Evolutionary conservation across 164 flowering plant genomes (phyloP).

Genomic region (Euptelea pleiosperma): DNA sequence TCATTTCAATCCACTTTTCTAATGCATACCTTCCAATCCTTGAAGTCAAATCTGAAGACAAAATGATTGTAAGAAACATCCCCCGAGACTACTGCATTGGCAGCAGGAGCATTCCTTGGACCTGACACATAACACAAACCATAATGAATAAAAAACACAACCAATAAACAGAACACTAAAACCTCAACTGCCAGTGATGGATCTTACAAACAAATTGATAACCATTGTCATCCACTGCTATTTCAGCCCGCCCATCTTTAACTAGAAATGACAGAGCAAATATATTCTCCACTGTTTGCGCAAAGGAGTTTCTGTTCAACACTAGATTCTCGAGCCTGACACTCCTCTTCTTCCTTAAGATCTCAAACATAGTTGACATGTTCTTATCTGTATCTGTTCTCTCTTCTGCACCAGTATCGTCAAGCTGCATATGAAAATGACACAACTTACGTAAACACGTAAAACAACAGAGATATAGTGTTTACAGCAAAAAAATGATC

Average conservation of each 20-base stretch:
- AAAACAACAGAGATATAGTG: not conserved
- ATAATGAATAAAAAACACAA: not conserved
- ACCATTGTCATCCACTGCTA: constrained; percentile 48
- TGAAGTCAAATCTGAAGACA: constrained; percentile 77
- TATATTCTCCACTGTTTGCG: constrained; percentile 85
- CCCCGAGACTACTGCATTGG: constrained; percentile 47
- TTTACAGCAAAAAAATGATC: no score
- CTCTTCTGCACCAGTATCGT: constrained; percentile 38
- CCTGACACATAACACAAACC: constrained; percentile 39
- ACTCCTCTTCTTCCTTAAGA: constrained; percentile 53
- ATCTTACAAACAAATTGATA: constrained; percentile 73
- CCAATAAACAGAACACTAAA: not conserved
- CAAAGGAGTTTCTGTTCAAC: constrained; percentile 67
- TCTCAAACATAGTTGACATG: constrained; percentile 70
- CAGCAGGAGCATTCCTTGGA: constrained; percentile 85
- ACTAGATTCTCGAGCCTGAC: constrained; percentile 65
- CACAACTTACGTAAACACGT: not conserved
- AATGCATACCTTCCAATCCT: constrained; percentile 80
- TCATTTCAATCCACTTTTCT: not conserved
- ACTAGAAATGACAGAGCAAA: constrained; percentile 86
- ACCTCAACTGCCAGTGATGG: not conserved
- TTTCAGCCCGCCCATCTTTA: constrained; percentile 85
- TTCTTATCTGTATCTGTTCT: constrained; percentile 83
- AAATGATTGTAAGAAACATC: constrained; percentile 71
- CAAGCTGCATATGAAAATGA: constrained; percentile 40